Base-by-base conservation (phyloP, 2,329 filamentous ascomycete species). In the Cladosporium oxysporum region DNA sequence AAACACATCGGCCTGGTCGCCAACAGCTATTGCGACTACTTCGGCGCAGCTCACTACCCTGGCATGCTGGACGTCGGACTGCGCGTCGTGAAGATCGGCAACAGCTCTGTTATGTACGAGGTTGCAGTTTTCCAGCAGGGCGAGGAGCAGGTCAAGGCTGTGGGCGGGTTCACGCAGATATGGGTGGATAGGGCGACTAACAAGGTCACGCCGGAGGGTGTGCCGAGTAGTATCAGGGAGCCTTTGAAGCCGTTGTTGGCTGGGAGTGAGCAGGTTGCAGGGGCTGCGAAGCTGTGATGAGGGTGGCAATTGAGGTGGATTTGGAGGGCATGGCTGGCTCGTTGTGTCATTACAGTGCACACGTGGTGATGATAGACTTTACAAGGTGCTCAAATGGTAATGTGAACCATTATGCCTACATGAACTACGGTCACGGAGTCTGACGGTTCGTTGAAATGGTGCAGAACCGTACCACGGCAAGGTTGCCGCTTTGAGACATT, bases 91-190 rank as follows among this genome's bases (percentile, higher is more conserved):
- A 93, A 90, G 77, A 84, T 98, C 8, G 93, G 93, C 4, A 91
- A 87, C 71, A 92, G 91, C 29, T 97, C 92, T 73, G 93, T 96
- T 10, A 91, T 88, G 14, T 98, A 97, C 75, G 94, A 98, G 76
- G 87, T 96, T 66, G 95, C 88, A 0, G 84, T 98, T 1, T 98
- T 97, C 73, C 89, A 92, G 75, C 84, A 86, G 67, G 91, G 90
- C 0, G 81, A 88, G 2, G 87, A 91, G 1, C 81, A 85, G 23
- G 91, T 95, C 11, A 92, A 90, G 75, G 92, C 92, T 12, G 92
- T 97, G 0, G 93, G 93, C 1, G 90, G 58, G 7, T 66, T 66
- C 31, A 49, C 57, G 23, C 71, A 73, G 47, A 73, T 73, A 11
- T 73, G 69, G 73, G 72, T 74, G 3, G 87, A 93, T 66, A 84